A percentile compares a stretch with the other conserved stretches of the same genome.
phyloP scores from a whole-genome alignment of 257 asterid genomes.

The Hygrophila difformis region DNA sequence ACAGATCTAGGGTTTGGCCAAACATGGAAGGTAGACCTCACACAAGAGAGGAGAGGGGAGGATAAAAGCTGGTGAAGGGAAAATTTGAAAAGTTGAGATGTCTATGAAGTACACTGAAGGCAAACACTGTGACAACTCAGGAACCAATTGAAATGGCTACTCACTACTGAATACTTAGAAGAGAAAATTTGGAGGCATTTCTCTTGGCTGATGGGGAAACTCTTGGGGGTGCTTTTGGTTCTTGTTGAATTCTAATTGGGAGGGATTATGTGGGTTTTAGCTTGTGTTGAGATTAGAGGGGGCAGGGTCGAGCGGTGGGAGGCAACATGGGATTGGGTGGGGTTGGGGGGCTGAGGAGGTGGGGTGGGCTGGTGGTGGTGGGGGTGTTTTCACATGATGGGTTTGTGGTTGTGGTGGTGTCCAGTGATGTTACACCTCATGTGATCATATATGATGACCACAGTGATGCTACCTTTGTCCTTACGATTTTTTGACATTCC shows the following conservation, averaged over 20 bases:
- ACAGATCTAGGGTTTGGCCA: slow-evolving; percentile 68
- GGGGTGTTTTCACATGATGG: neutral
- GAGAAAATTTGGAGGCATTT: neutral
- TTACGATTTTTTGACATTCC: neutral
- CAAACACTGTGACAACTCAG: neutral
- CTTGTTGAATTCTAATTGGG: neutral
- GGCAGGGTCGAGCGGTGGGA: slow-evolving; percentile 28
- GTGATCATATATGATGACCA: neutral
- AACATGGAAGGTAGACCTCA: slow-evolving; percentile 21
- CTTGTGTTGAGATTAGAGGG: slow-evolving; percentile 18
- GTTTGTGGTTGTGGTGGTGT: neutral
- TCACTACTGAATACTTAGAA: neutral
- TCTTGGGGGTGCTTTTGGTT: neutral
- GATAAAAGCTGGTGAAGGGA: neutral
- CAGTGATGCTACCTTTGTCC: neutral
- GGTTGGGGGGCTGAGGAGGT: slow-evolving; percentile 7
- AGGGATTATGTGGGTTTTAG: neutral
- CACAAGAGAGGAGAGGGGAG: neutral
- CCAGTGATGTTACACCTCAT: neutral
- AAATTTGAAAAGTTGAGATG: neutral
- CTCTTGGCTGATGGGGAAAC: neutral
- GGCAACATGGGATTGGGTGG: slow-evolving; percentile 32
- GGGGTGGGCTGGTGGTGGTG: neutral
- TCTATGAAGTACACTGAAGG: neutral
- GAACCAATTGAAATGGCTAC: neutral